Base-by-base conservation (phyloP, 768 basidiomycete species). In the Naganishia vaughanmartiniae region DNA sequence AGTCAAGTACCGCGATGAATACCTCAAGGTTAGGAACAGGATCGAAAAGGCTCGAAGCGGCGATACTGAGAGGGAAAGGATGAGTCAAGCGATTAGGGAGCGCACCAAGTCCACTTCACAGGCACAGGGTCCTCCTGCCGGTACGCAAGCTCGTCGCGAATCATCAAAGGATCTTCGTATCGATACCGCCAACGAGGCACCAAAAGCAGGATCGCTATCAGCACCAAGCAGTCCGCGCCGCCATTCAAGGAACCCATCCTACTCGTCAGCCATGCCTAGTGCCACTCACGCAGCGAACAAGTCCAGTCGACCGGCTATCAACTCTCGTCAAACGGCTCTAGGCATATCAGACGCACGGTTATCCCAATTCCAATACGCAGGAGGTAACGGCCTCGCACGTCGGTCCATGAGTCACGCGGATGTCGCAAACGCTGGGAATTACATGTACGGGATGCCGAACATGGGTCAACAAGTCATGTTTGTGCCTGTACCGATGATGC, bases 381-480 rank as follows among this genome's bases (percentile, higher is more conserved):
- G 15, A 2, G 34, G 34, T 15, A 33, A 58, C 57, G 33, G 57
- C 57, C 57, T 58, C 17, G 34, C 57, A 58, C 31, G 57, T 17
- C 30, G 57, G n/a, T 58, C 57, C 1, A 58, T 58, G 57, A 58
- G 57, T 36, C 24, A 58, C 34, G 57, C 57, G 14, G 57, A 58
- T 31, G 57, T 58, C 57, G n/a, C 34, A 58, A 34, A 33, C 11
- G 30, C 57, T 24, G n/a, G 14, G 24, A 36, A 36, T 21, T 39
- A 58, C 36, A 58, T 36, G n/a, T 58, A 58, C 34, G 57, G 57
- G n/a, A 58, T 58, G 57, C 34, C 57, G 4, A 56, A 58, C 21
- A 24, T 36, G n/a, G 11, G 34, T 12, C 57, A 11, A 39, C 33
- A 28, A 36, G 31, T 58, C 57, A 58, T 58, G 57, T 58, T 21